Percentiles rank a stretch among this genome's conserved stretches.
Evolutionary conservation across 2,329 filamentous ascomycete genomes (phyloP).

Genomic region (Trichoderma lentiforme): DNA sequence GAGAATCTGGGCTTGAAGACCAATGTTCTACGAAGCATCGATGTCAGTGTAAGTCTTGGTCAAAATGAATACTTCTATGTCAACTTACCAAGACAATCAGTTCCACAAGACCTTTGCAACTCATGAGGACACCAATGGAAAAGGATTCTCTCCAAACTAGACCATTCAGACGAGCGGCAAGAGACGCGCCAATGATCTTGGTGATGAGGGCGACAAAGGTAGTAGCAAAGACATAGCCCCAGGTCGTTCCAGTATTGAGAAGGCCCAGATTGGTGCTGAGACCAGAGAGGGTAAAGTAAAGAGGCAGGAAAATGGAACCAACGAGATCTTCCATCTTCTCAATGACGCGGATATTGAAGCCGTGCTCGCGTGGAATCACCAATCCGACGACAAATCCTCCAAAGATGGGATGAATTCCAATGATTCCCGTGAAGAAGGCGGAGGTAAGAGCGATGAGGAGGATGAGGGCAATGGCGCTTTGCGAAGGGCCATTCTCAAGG

Average conservation of each 20-base stretch:
- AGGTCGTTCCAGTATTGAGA: slow-evolving; percentile 74
- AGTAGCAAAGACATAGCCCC: slow-evolving; percentile 86
- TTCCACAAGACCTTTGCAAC: slow-evolving; percentile 92
- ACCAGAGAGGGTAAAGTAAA: slow-evolving; percentile 92
- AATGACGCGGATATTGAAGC: slow-evolving; percentile 85
- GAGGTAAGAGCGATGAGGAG: slow-evolving; percentile 74
- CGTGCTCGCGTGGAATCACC: slow-evolving; percentile 85
- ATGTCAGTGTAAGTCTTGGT: background rate
- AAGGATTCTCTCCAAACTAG: slow-evolving; percentile 88
- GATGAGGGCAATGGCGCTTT: slow-evolving; percentile 78
- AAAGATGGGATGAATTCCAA: slow-evolving; percentile 92
- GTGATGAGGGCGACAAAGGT: slow-evolving; percentile 77
- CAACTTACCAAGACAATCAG: slow-evolving; percentile 79
- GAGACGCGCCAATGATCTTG: slow-evolving; percentile 78
- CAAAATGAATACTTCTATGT: background rate
- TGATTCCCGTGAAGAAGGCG: slow-evolving; percentile 82
- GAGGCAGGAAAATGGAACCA: slow-evolving; percentile 75
- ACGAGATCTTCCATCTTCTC: slow-evolving; percentile 95
- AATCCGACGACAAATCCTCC: slow-evolving; percentile 86
- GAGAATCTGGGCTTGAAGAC: slow-evolving; percentile 77
- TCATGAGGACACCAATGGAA: slow-evolving; percentile 88
- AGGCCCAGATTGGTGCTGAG: slow-evolving; percentile 84
- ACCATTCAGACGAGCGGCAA: slow-evolving; percentile 72
- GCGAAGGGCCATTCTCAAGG: slow-evolving; percentile 82
- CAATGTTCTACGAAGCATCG: slow-evolving; percentile 59